Evolutionary conservation across 352 stramenopile species (phyloP), one percentile per base, ranked within the genome.

Genomic region (Globisporangium iwayamae): DNA sequence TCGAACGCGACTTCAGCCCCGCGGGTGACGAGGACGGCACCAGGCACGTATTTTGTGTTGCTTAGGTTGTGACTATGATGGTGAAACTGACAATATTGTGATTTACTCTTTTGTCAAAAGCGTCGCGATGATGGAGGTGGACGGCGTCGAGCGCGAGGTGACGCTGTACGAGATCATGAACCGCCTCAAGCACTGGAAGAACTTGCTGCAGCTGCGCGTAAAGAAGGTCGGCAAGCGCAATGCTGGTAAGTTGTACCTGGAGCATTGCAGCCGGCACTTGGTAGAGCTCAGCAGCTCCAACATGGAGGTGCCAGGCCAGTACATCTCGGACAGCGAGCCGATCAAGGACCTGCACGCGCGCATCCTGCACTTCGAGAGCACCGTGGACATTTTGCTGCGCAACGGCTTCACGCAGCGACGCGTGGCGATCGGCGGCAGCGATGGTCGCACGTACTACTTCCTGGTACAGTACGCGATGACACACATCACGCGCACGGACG

Each of bases 401-500:
- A 92, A 96, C 39, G 90, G 90, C 16, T 97, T 94, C 75, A 96
- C 88, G 25, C 91, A 98, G 67, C 84, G 91, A n/a, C 90, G 92
- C 20, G 75, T 98, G 43, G 81, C 88, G 16, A 90, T 98, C 62
- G 85, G 92, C 16, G 92, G 91, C 36, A 97, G 83, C 46, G 89
- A 98, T 56, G 92, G 92, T 18, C 75, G 78, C n/a, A 67, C 76
- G 4, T 96, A 97, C 71, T 93, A 92, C 67, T 98, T 98, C 69
- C 51, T 98, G 56, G 89, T 97, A 34, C 92, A 98, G 68, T 97
- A 96, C 63, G 88, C 91, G 16, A 96, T 96, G 81, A 96, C 92
- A 22, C 89, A 98, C 74, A 93, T 96, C 56, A 98, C 92, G 22
- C 88, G 90, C 45, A 96, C 88, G n/a, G 91, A 98, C 72, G 91